Conservation (phyloP, 2,329 filamentous ascomycete genomes). For the Neofusicoccum ribis region DNA sequence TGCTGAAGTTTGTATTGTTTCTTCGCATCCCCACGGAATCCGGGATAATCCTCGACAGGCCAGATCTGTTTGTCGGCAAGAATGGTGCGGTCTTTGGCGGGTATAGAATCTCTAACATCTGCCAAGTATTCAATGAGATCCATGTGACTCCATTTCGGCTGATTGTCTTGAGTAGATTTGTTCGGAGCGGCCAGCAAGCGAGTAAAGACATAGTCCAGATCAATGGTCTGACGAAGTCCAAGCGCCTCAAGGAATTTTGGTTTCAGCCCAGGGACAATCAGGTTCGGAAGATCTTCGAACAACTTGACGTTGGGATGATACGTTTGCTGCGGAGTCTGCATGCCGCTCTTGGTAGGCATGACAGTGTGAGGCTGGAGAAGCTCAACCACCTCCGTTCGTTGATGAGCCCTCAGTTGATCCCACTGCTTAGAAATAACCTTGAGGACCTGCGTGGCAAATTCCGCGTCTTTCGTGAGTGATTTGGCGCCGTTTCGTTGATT, state of each 20-base stretch:
- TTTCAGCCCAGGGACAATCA: slow-evolving; percentile 75
- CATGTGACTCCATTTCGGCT: slow-evolving; percentile 79
- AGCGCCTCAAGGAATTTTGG: slow-evolving; percentile 83
- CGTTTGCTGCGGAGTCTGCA: slow-evolving; percentile 80
- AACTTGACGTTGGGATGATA: slow-evolving; percentile 94
- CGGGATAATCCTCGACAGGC: slow-evolving; percentile 17
- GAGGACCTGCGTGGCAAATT: slow-evolving; percentile 76
- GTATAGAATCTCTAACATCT: slow-evolving; percentile 87
- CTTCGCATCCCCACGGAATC: slow-evolving; percentile 25
- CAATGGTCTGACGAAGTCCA: slow-evolving; percentile 92
- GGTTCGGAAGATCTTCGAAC: slow-evolving; percentile 87
- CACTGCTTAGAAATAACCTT: slow-evolving; percentile 84
- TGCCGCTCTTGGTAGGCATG: slow-evolving; percentile 87
- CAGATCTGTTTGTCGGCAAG: slow-evolving; percentile 46
- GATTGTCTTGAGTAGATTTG: slow-evolving; percentile 29
- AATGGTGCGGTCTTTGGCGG: slow-evolving; percentile 60
- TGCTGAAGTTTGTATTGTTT: slow-evolving; percentile 39
- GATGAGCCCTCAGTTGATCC: slow-evolving; percentile 70
- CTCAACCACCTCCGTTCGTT: slow-evolving; percentile 65
- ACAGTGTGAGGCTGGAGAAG: slow-evolving; percentile 69
- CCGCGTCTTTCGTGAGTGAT: slow-evolving; percentile 69
- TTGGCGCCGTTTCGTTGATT: slow-evolving; percentile 34
- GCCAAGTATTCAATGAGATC: slow-evolving; percentile 93
- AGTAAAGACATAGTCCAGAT: slow-evolving; percentile 90
- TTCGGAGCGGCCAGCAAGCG: slow-evolving; percentile 52